Evolutionary conservation across 495 filamentous ascomycete species (phyloP), one percentile per base, ranked within the genome.

Genomic region (Neurospora sp.): DNA sequence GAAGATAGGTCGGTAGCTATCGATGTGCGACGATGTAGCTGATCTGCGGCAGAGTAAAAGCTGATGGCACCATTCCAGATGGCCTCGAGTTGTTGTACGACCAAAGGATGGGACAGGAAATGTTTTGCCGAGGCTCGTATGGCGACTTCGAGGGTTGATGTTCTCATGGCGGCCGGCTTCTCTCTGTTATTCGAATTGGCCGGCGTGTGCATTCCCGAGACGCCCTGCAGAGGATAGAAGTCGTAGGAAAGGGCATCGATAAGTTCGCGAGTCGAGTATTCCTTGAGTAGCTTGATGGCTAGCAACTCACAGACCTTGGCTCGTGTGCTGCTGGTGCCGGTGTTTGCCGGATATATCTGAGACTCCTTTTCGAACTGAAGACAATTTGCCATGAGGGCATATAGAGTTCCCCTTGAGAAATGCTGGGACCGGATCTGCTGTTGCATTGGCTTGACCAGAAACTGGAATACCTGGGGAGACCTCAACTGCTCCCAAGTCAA

Each of bases 41-140:
- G 91, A 79, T 97, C 94, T 20, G 93, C 91, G 18, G 89, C 87
- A 6, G 92, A 94, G 81, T 97, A 90, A 78, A 98, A 97, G 59
- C 95, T 93, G 70, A 98, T 93, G 8, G 91, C 94, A 4, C 94
- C 94, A 31, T 93, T 94, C 94, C 94, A 98, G 65, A 98, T 96
- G 65, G 94, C 94, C 80, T 97, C 93, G 20, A 98, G 86, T 79
- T 97, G 94, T 80, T 96, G 92, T 6, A 97, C 90, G 3, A 97
- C 93, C 4, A 96, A 85, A 2, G 94, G 94, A 77, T 98, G 94
- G 8, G 94, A 90, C 9, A 98, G 82, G 73, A 98, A 97, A 68
- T 91, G 88, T 81, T 98, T 97, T 7, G 94, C 91, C 75, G 95
- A 86, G 14, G 94, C 93, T 72, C 93, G 89, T 78, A 98, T 97